phyloP scores from a whole-genome alignment of 1,139 yeast genomes.

The Geotrichum macrosporum region DNA sequence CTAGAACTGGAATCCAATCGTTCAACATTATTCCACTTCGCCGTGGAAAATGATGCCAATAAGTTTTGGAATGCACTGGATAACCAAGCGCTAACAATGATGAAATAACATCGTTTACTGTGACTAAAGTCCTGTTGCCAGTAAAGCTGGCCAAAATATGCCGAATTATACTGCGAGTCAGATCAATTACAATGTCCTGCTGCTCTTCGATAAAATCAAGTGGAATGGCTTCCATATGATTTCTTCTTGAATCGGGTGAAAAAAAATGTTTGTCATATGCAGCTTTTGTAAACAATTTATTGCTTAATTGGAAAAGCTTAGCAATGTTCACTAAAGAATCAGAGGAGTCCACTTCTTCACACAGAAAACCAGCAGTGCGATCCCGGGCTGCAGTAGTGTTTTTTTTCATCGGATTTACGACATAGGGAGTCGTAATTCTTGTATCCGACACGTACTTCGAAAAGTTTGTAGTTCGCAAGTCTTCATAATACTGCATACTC shows the following conservation, averaged over 20 bases:
- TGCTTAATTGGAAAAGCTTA: constrained; percentile 16
- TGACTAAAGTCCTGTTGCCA: background rate
- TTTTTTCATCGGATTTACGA: too few species aligned
- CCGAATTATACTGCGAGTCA: constrained; percentile 7
- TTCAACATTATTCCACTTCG: constrained; percentile 5
- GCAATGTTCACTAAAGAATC: constrained; percentile 13
- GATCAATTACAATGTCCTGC: constrained; percentile 11
- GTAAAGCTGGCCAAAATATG: background rate
- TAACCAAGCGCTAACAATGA: background rate
- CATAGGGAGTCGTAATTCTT: too few species aligned
- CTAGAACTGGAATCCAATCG: constrained; percentile 6
- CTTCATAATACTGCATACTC: constrained; percentile 6
- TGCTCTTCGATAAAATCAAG: constrained; percentile 8
- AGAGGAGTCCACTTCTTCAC: constrained; percentile 4
- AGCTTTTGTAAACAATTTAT: constrained; percentile 19
- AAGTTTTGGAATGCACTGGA: constrained; percentile 4
- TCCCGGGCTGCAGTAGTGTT: too few species aligned
- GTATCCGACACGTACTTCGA: too few species aligned
- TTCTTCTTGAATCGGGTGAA: constrained; percentile 6
- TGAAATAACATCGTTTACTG: background rate
- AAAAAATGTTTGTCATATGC: constrained; percentile 14
- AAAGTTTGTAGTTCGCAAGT: background rate
- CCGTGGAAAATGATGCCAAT: constrained; percentile 16
- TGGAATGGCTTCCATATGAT: background rate
- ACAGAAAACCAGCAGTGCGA: too few species aligned